Evolutionary conservation across 2,329 filamentous ascomycete species (phyloP), one percentile per base, ranked within the genome.

Genomic region (Diaporthe sp.): DNA sequence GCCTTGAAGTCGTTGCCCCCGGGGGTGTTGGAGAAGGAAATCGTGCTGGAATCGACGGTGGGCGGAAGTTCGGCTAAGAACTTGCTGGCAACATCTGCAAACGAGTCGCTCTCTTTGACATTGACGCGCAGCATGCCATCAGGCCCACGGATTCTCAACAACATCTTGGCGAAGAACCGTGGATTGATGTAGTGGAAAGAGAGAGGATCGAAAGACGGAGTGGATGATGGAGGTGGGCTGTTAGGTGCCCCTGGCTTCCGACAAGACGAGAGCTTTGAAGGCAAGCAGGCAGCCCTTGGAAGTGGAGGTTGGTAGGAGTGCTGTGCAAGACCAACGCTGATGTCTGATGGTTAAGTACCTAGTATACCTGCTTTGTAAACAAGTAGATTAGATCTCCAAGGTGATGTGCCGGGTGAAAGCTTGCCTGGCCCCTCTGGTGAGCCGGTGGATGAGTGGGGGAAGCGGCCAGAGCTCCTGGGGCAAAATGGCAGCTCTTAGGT

Each of bases 91-190:
- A 93, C 85, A n/a, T 90, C 85, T 55, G 85, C 87, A 82, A 98
- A 98, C 0, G 92, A 92, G 77, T 94, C 92, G 55, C 89, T 88
- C 68, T 92, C 90, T 79, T 96, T 92, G 78, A 97, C 90, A 69
- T 89, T 94, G 80, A 98, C 88, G 79, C 97, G 93, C 84, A 96
- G 93, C 88, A 97, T 97, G 86, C 97, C 97, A 86, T 98, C 95
- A 77, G 94, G 95, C 82, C 95, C 95, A 80, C 96, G 93, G 79
- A 98, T 94, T 83, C 96, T 92, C 73, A 98, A 88, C 81, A 98
- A 89, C 92, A 98, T 98, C 77, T 82, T 85, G 82, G 81, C 78
- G 60, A 74, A 28, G 75, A 78, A 77, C 5, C 25, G 30, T 33
- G 30, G 19, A 25, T 19, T 25, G 19, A 7, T 40, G 19, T 25